Conservation (phyloP, 2,329 filamentous ascomycete genomes). For the Claviceps cyperi region DNA sequence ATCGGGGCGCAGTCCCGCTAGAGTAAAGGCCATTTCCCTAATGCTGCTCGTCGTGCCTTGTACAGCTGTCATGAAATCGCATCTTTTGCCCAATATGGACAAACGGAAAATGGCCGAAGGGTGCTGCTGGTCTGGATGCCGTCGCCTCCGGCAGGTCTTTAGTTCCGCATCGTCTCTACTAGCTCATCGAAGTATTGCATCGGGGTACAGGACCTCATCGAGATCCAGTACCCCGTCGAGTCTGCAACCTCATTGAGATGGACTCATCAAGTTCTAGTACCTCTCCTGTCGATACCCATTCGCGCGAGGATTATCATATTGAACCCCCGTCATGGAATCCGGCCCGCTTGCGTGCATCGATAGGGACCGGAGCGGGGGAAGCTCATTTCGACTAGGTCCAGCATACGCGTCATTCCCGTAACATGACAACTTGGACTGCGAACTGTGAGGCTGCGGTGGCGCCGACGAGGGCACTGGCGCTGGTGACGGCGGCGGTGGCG, state of each 20-base stretch:
- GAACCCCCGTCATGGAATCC: constrained; percentile 52
- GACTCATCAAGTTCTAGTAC: constrained; percentile 12
- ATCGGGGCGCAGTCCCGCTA: no score
- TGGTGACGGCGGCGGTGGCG: constrained; percentile 14
- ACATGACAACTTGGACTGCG: constrained; percentile 3
- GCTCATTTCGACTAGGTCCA: constrained; percentile 28
- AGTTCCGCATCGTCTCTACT: no score
- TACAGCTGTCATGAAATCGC: constrained; percentile 7
- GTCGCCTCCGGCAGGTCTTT: no score
- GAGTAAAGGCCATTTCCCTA: no score
- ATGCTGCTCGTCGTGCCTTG: not conserved
- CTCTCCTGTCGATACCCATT: constrained; percentile 32
- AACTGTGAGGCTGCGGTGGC: constrained; percentile 5
- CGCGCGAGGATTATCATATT: constrained; percentile 38
- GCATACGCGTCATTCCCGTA: constrained; percentile 19
- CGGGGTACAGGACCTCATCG: no score
- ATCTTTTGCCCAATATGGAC: not conserved
- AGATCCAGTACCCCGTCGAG: no score
- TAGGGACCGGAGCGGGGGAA: constrained; percentile 39
- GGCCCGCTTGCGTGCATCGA: constrained; percentile 28
- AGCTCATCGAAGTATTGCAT: no score
- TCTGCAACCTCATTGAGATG: not conserved
- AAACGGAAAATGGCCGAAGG: constrained; percentile 1
- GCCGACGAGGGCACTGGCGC: constrained; percentile 10
- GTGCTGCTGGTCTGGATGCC: not conserved